A percentile compares a stretch with the other conserved stretches of the same genome.
Evolutionary conservation across 805 yeast species (phyloP).

Genomic region (Suhomyces prunicola): DNA sequence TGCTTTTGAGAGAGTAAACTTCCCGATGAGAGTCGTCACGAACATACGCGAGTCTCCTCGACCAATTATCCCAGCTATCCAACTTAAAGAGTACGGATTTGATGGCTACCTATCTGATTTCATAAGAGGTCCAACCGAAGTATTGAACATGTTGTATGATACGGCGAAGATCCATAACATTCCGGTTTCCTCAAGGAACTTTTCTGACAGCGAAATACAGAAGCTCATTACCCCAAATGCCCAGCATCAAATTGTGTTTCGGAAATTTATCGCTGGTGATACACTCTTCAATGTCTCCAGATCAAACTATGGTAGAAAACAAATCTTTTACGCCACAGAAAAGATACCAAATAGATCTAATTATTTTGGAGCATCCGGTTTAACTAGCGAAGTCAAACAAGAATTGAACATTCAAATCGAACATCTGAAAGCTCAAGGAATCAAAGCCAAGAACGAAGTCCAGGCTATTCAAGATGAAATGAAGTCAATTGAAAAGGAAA

Average conservation of each 20-base stretch:
- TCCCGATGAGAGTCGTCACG: conserved; percentile 53
- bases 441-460: conserved; percentile 10
- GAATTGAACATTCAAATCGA: conserved; percentile 10
- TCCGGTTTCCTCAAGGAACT: conserved; percentile 57
- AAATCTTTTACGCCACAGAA: conserved; percentile 44
- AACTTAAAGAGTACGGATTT: conserved; percentile 57
- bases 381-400: conserved; percentile 25
- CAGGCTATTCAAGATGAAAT: conserved; percentile 17
- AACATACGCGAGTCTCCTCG: conserved; percentile 15
- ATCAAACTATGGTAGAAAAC: conserved; percentile 65
- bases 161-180: conserved; percentile 46
- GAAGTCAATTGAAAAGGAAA: conserved; percentile 11
- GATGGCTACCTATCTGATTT: conserved; percentile 77
- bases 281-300: conserved; percentile 46
- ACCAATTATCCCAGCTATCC: conserved; percentile 21
- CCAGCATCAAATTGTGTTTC: conserved; percentile 45
- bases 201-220: conserved; percentile 40
- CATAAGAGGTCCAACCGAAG: conserved; percentile 68
- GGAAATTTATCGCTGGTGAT: conserved; percentile 59
- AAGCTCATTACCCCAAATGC: conserved; percentile 30
- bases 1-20: conserved; percentile 40
- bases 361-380: conserved; percentile 31
- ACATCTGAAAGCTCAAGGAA: conserved; percentile 6
- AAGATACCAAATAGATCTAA: conserved; percentile 23
- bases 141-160: conserved; percentile 68